Conservation (phyloP, 768 basidiomycete genomes). For the Trametes cingulata region DNA sequence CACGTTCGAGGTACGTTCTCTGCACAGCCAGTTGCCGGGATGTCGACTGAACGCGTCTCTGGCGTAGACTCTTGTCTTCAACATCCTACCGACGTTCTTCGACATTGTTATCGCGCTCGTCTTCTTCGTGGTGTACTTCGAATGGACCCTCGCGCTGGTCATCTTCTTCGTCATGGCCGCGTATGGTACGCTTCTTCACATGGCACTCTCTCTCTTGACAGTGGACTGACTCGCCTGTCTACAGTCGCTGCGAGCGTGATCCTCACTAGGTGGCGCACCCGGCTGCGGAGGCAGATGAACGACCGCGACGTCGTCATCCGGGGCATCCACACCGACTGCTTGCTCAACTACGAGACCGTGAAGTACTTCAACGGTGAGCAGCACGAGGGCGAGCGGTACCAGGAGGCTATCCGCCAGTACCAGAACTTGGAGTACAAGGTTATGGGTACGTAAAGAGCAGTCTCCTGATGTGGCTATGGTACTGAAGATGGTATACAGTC, state of each 20-base stretch:
- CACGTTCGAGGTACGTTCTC: conserved; percentile 62
- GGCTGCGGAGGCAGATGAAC: conserved; percentile 76
- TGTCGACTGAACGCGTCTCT: not conserved
- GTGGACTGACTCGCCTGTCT: conserved; percentile 14
- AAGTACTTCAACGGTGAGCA: conserved; percentile 89
- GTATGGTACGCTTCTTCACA: conserved; percentile 52
- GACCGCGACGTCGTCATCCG: conserved; percentile 79
- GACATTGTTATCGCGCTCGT: conserved; percentile 75
- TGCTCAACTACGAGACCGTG: conserved; percentile 83
- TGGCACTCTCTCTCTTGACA: not conserved
- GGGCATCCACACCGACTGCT: conserved; percentile 79
- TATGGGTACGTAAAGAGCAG: conserved; percentile 49
- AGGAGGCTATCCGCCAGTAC: conserved; percentile 69
- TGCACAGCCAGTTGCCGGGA: no score
- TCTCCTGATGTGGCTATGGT: no score
- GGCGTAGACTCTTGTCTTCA: conserved; percentile 75
- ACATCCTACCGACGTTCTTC: conserved; percentile 76
- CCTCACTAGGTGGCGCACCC: conserved; percentile 73
- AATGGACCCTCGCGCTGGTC: conserved; percentile 65
- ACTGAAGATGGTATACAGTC: no score
- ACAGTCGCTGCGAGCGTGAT: conserved; percentile 51
- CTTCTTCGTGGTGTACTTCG: conserved; percentile 62
- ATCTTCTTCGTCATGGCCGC: conserved; percentile 73
- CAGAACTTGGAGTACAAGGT: conserved; percentile 76
- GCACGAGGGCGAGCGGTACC: conserved; percentile 73